A percentile compares a stretch with the other conserved stretches of the same genome.
Evolutionary conservation across 2,329 filamentous ascomycete species (phyloP).

Genomic region (Aspergillus alliaceus): DNA sequence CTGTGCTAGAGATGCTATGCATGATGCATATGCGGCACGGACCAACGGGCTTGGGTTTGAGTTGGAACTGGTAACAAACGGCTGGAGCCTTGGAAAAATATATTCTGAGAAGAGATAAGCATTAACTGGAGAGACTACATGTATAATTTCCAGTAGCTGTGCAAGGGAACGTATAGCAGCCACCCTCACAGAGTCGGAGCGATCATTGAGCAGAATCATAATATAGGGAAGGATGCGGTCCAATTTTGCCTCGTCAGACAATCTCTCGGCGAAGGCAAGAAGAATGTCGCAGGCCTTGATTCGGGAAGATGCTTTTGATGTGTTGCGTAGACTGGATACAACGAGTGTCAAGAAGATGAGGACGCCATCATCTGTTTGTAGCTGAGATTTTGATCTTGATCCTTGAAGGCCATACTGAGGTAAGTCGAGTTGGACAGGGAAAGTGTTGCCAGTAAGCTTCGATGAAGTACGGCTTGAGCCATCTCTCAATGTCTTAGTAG

Average conservation of each 20-base stretch:
- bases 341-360: conserved; percentile 88
- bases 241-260: conserved; percentile 94
- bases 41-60: conserved; percentile 67
- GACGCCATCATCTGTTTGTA: conserved; percentile 80
- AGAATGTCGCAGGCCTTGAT: conserved; percentile 88
- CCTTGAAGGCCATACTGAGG: conserved; percentile 78
- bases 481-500: conserved; percentile 49
- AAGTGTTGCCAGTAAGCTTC: conserved; percentile 32
- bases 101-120: conserved; percentile 68
- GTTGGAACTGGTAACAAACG: conserved; percentile 55
- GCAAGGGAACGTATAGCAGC: conserved; percentile 83
- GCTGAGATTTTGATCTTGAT: conserved; percentile 59
- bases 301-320: conserved; percentile 81
- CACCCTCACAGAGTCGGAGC: conserved; percentile 79
- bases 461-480: conserved; percentile 32
- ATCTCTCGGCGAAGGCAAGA: conserved; percentile 82
- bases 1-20: conserved; percentile 81
- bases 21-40: conserved; percentile 88
- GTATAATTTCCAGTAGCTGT: conserved; percentile 82
- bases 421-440: conserved; percentile 82
- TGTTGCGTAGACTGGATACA: conserved; percentile 84
- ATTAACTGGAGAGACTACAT: conserved; percentile 76
- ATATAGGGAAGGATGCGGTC: conserved; percentile 91
- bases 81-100: conserved; percentile 59
- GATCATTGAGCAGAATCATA: conserved; percentile 77